phyloP scores from a whole-genome alignment of 495 filamentous ascomycete species.

The Aspergillus cristatus region DNA sequence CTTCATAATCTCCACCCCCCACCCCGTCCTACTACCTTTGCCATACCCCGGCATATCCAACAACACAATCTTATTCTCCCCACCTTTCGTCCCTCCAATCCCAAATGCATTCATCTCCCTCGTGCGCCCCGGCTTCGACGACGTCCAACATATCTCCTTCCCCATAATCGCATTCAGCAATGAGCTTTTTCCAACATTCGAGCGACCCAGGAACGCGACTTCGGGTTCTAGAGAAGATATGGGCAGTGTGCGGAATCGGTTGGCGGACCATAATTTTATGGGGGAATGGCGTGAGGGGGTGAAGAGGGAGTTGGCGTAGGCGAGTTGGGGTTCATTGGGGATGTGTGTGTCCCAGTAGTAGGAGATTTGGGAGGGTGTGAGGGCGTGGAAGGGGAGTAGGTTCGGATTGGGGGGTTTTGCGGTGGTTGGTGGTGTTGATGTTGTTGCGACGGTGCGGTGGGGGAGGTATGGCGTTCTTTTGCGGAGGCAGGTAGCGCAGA shows the following conservation, averaged over 20 bases:
- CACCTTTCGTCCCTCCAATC: slow-evolving; percentile 49
- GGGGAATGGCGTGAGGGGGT: slow-evolving; percentile 41
- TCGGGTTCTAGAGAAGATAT: slow-evolving; percentile 33
- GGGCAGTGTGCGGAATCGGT: slow-evolving; percentile 59
- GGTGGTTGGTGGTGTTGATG: neutral
- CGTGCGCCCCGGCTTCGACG: slow-evolving; percentile 67
- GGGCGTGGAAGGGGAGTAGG: slow-evolving; percentile 23
- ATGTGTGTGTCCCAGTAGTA: slow-evolving; percentile 51
- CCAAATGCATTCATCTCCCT: slow-evolving; percentile 77
- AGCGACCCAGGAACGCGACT: slow-evolving; percentile 72
- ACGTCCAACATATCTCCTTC: slow-evolving; percentile 50
- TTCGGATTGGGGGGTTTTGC: slow-evolving; percentile 10
- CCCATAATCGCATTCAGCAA: slow-evolving; percentile 76
- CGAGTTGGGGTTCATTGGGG: slow-evolving; percentile 45
- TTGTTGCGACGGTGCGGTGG: slow-evolving; percentile 1
- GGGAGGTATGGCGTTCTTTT: too few relatives aligned
- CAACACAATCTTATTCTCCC: slow-evolving; percentile 50
- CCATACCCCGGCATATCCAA: slow-evolving; percentile 97
- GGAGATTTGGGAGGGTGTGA: slow-evolving; percentile 29
- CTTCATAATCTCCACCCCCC: slow-evolving; percentile 82
- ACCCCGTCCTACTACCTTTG: slow-evolving; percentile 59
- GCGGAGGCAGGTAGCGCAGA: slow-evolving; percentile 1
- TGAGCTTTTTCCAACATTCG: slow-evolving; percentile 87
- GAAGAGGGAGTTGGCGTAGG: slow-evolving; percentile 56
- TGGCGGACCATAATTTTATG: slow-evolving; percentile 58